Conservation (phyloP, 768 basidiomycete genomes). For the Rhodosporidiobolus odoratus region DNA sequence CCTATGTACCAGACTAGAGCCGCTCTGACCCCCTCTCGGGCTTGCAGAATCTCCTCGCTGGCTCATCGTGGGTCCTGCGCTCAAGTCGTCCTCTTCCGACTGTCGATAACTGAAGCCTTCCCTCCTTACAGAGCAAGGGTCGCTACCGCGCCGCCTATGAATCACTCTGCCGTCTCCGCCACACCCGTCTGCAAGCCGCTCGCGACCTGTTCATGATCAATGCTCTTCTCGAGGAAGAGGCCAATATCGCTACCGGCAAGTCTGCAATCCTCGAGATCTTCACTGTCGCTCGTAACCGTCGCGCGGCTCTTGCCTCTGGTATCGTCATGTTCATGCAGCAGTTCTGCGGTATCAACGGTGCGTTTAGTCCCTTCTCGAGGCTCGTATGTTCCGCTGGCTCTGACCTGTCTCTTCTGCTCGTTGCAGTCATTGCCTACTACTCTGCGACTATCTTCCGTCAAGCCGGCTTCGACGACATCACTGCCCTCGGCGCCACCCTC, state of each 20-base stretch:
- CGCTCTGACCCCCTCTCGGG: no score
- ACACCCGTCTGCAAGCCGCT: slow-evolving; percentile 48
- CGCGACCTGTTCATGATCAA: slow-evolving; percentile 50
- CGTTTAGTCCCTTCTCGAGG: background rate
- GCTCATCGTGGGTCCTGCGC: no score
- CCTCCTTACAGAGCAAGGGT: slow-evolving; percentile 33
- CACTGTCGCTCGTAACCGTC: slow-evolving; percentile 51
- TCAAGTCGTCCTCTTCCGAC: no score
- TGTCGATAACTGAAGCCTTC: no score
- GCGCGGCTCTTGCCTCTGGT: slow-evolving; percentile 58
- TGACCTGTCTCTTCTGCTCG: background rate
- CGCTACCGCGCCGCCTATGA: slow-evolving; percentile 44
- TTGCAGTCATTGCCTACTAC: slow-evolving; percentile 54
- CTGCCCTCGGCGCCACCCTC: slow-evolving; percentile 37
- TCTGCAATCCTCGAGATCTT: slow-evolving; percentile 49
- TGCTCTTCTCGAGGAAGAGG: slow-evolving; percentile 47
- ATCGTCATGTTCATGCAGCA: slow-evolving; percentile 62
- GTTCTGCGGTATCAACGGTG: slow-evolving; percentile 57
- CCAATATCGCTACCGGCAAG: slow-evolving; percentile 43
- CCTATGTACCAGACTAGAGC: no score
- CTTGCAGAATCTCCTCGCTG: slow-evolving; percentile 47
- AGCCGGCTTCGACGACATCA: slow-evolving; percentile 42
- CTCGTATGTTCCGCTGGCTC: background rate
- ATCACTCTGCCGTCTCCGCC: slow-evolving; percentile 44
- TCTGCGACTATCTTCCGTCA: slow-evolving; percentile 13